These are phyloP conservation scores for Globisporangium nodosum DNA, from an alignment of 352 stramenopile species.

Conservation along the genomic window DNA sequence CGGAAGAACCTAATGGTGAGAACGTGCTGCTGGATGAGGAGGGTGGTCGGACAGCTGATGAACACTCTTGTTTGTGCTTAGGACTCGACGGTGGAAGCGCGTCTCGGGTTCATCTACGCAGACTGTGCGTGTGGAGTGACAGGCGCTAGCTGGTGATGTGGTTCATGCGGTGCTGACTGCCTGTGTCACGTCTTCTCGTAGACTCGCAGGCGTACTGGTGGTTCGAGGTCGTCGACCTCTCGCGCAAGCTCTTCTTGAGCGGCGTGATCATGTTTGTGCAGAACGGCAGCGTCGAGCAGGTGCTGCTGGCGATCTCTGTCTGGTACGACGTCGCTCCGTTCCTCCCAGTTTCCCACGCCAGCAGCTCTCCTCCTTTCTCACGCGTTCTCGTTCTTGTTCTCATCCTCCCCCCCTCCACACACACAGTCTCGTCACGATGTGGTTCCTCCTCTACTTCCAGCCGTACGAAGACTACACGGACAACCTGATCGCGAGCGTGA, in stretches of 20 bases:
- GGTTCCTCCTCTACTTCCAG: constrained; percentile 74
- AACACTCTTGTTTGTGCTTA: constrained; percentile 6
- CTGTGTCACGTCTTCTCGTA: constrained; percentile 11
- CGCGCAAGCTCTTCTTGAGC: constrained; percentile 70
- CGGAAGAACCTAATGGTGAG: constrained; percentile 59
- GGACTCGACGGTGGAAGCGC: constrained; percentile 62
- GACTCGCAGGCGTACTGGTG: constrained; percentile 67
- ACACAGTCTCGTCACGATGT: constrained; percentile 59
- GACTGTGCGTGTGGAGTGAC: constrained; percentile 36
- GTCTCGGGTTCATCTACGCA: constrained; percentile 73
- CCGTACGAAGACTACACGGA: constrained; percentile 66
- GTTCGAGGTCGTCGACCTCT: constrained; percentile 79
- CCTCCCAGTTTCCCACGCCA: no score
- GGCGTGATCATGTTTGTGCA: constrained; percentile 71
- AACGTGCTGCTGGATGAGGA: not conserved
- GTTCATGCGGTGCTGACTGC: not conserved
- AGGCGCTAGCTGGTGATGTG: no score
- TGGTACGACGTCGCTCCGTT: constrained; percentile 23
- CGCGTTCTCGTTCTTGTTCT: not conserved
- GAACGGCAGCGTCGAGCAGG: constrained; percentile 63
- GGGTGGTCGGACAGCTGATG: not conserved
- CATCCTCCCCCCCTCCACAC: not conserved
- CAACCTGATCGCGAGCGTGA: constrained; percentile 68
- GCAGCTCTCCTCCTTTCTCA: not conserved
- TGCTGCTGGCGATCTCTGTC: constrained; percentile 56